A percentile compares a stretch with the other conserved stretches of the same genome.
Conservation (phyloP, 2,329 filamentous ascomycete genomes). For the Catunica adiposa region DNA sequence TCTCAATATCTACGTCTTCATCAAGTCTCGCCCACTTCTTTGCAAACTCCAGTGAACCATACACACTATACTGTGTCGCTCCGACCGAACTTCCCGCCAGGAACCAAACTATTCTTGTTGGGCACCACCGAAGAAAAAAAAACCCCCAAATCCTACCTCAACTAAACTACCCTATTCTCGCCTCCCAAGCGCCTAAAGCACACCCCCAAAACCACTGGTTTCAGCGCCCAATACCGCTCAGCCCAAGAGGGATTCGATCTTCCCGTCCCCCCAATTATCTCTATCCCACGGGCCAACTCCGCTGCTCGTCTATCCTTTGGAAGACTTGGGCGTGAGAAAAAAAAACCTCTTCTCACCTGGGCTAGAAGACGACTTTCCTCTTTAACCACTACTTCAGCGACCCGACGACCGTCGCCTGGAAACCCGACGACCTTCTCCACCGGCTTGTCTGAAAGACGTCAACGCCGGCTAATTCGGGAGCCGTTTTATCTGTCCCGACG, state of each 20-base stretch:
- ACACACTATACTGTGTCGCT: background rate
- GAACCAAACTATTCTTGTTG: background rate
- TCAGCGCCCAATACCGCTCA: too few species aligned
- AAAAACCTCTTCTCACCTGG: background rate
- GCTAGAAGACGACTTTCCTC: background rate
- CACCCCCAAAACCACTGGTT: background rate
- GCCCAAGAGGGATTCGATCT: background rate
- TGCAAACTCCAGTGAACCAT: too few species aligned
- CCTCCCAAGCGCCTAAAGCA: conserved; percentile 5
- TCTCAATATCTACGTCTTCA: background rate
- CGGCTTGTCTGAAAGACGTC: background rate
- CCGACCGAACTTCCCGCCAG: background rate
- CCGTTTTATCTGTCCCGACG: too few species aligned
- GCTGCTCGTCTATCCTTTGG: background rate
- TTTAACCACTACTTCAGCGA: background rate
- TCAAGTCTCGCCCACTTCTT: too few species aligned
- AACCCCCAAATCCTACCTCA: background rate
- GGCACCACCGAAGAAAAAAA: background rate
- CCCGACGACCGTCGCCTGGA: background rate
- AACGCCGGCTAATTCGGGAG: background rate
- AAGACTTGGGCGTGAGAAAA: background rate
- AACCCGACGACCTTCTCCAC: background rate
- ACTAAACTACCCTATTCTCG: background rate
- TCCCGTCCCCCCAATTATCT: background rate
- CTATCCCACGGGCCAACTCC: conserved; percentile 2